Evolutionary conservation across 345 rosid species (phyloP).

Genomic region (Eutrema japonicum): DNA sequence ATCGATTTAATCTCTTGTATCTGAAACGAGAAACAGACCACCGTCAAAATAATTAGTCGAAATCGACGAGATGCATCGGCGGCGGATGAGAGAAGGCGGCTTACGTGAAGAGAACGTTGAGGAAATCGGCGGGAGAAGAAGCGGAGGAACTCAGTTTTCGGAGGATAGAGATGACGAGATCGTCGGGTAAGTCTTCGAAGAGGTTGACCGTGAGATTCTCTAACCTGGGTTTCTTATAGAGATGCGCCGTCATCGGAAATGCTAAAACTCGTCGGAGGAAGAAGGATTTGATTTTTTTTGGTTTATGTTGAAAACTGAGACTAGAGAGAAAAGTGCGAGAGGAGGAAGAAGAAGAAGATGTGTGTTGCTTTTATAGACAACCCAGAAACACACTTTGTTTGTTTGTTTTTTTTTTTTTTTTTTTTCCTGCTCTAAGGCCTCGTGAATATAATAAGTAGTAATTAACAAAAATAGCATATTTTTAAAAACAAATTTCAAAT

Average conservation of each 20-base stretch:
- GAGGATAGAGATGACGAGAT: constrained; percentile 59
- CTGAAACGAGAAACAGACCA: constrained; percentile 39
- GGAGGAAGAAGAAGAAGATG: background rate
- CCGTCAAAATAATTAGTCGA: background rate
- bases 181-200: constrained; percentile 63
- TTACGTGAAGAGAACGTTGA: constrained; percentile 54
- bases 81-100: constrained; percentile 8
- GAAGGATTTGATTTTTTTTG: background rate
- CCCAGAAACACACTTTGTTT: background rate
- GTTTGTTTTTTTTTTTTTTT: too few relatives aligned
- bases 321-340: constrained; percentile 2
- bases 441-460: background rate
- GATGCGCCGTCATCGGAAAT: constrained; percentile 40
- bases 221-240: constrained; percentile 45
- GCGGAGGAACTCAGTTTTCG: constrained; percentile 59
- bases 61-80: background rate
- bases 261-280: constrained; percentile 8
- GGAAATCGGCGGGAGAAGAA: constrained; percentile 61
- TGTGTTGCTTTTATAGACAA: constrained; percentile 24
- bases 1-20: constrained; percentile 53
- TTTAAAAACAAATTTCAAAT: too few relatives aligned
- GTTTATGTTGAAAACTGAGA: background rate
- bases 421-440: too few relatives aligned
- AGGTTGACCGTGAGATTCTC: constrained; percentile 31
- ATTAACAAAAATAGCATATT: too few relatives aligned